Evolutionary conservation across 2,329 filamentous ascomycete genomes (phyloP), one percentile per base, ranked within the genome.

Genomic region (Plectosphaerella plurivora): DNA sequence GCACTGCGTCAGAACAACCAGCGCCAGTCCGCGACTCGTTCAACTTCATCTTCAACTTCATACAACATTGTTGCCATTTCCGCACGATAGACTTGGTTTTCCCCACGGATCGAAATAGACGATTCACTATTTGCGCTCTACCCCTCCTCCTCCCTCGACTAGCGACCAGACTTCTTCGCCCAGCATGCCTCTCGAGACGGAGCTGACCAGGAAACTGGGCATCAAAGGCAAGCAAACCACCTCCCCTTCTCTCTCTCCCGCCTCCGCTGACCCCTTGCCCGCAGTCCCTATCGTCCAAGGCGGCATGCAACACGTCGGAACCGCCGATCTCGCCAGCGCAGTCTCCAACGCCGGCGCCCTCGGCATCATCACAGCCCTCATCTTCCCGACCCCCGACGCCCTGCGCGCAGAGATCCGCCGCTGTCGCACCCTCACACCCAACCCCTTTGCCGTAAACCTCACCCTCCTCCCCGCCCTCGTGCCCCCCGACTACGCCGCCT

Each of bases 391-490:
- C 15, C 93, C 94, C 47, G 89, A 91, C 70, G 91, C 90, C 67
- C 86, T 99, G 52, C 91, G 93, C 70, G 88, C 89, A 66, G 94
- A 99, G 76, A 99, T 99, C 73, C 87, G 83, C 58, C 86, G 83
- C 73, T 96, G 90, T 78, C 87, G 86, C 61, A 83, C 78, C 58
- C 84, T 97, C 76, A 94, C 89, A 53, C 76, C 78, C 57, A 80
- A 84, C 59, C 89, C 89, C 16, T 97, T 99, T 70, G 94, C 81
- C 64, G 93, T 97, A 63, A 99, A 99, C 75, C 83, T 97, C 61
- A 99, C 94, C 9, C 86, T 97, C 56, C 86, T 97, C 45, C 94
- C 94, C 25, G 82, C 92, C 52, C 82, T 97, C 62, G 86, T 91
- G 10, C 91, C 94, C 7, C 94, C 94, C 5, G 87, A 97, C 78